Conservation (phyloP, 2,329 filamentous ascomycete species). For the Canariomyces notabilis region DNA sequence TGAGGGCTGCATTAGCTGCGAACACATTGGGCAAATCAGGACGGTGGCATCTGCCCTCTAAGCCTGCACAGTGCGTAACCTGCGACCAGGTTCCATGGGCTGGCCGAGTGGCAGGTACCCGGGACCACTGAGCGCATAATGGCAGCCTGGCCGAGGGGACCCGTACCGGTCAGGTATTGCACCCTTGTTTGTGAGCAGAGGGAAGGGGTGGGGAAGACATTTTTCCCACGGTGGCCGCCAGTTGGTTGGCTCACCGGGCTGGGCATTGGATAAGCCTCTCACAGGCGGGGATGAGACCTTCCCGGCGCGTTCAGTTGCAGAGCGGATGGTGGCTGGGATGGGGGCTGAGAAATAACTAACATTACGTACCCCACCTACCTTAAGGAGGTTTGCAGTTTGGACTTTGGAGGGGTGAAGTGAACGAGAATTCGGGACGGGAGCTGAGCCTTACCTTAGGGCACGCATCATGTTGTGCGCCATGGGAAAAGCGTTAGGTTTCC, state of each 20-base stretch:
- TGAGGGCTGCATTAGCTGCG: slow-evolving; percentile 17
- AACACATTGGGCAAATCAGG: slow-evolving; percentile 12
- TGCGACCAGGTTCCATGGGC: not conserved
- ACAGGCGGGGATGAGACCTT: no score
- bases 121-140: slow-evolving; percentile 14
- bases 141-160: slow-evolving; percentile 14
- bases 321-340: no score
- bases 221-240: slow-evolving; percentile 18
- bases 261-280: no score
- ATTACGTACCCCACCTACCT: no score
- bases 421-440: not conserved
- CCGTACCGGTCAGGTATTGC: slow-evolving; percentile 17
- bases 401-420: not conserved
- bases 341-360: no score
- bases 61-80: slow-evolving; percentile 14
- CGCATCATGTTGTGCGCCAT: not conserved
- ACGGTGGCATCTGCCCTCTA: not conserved
- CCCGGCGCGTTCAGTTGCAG: no score
- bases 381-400: no score
- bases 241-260: slow-evolving; percentile 23
- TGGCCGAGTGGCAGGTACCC: slow-evolving; percentile 6
- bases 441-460: no score
- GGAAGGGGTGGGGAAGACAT: slow-evolving; percentile 3
- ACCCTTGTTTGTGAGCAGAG: not conserved
- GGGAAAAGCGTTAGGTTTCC: no score